Evolutionary conservation across 352 stramenopile species (phyloP), one percentile per base, ranked within the genome.

Genomic region (Poterioochromonas sp.): DNA sequence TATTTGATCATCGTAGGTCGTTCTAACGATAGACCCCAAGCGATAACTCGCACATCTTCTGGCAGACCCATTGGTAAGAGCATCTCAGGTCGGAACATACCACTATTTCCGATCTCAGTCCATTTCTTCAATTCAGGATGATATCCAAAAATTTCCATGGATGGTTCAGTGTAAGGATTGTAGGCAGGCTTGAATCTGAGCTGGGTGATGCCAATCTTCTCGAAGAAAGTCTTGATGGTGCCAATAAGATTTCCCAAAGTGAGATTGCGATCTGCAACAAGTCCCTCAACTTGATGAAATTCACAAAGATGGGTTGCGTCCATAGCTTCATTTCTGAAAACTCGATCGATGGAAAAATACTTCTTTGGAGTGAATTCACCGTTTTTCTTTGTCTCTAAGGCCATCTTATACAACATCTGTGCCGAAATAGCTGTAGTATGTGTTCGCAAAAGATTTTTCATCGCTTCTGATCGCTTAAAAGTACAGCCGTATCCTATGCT

Each of bases 1-100:
- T 99, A 99, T 89, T 99, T 99, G 88, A 99, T 99, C 96, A 99
- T 99, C 41, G 96, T 99, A 43, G 96, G 96, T 77, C 96, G 89
- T 84, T 99, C 96, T 29, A 99, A 88, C 54, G 93, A 98, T 76
- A 99, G 87, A 54, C 96, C 96, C 94, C 96, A 99, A 18, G 96
- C 96, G 83, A 99, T 99, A 1, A 99, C 95, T 71, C 94, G 88
- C 64, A 99, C 95, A 86, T 98, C 97, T 84, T 98, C 92, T 0
- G 96, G 96, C 41, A 99, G 86, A 2, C 95, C 96, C 95, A 99
- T 99, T 3, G 96, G 95, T 58, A 86, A 87, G 47, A 99, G 88
- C 95, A 99, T 99, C 86, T 99, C 96, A 0, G 96, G 96, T 41
- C 96, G 92, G 90, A 99, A 99, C 83, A 99, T 97, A 63, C 96